Conservation (phyloP, 2,329 filamentous ascomycete species). For the Dryadomyces quercus-mongolicae region DNA sequence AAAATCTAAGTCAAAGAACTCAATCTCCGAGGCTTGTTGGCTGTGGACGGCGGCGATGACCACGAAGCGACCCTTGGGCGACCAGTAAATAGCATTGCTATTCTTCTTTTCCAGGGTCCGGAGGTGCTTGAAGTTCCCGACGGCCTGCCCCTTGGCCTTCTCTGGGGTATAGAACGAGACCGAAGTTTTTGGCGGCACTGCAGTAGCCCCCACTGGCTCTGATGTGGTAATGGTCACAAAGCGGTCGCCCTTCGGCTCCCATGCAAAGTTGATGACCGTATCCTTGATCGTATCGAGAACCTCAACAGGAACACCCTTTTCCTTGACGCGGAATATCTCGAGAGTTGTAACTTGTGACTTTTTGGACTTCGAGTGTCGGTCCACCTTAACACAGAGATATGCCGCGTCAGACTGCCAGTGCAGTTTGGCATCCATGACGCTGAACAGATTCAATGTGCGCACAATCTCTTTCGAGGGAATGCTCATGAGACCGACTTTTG, state of each 20-base stretch:
- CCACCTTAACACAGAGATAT: conserved; percentile 97
- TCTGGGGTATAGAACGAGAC: conserved; percentile 96
- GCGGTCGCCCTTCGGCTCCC: conserved; percentile 95
- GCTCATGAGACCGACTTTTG: conserved; percentile 93
- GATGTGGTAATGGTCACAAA: conserved; percentile 95
- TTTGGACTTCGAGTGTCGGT: conserved; percentile 97
- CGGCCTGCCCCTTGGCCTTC: conserved; percentile 68
- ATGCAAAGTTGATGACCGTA: conserved; percentile 98
- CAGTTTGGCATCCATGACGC: conserved; percentile 91
- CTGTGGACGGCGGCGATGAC: conserved; percentile 88
- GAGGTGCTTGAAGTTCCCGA: conserved; percentile 94
- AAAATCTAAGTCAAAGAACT: conserved; percentile 97
- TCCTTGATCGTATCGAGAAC: conserved; percentile 97
- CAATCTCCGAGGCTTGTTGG: conserved; percentile 85
- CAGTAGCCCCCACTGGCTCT: conserved; percentile 65
- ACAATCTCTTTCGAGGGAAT: conserved; percentile 91
- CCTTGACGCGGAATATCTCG: conserved; percentile 93
- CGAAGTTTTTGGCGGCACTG: conserved; percentile 83
- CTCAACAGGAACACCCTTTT: conserved; percentile 97
- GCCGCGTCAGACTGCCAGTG: conserved; percentile 95
- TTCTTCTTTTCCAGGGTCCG: conserved; percentile 98
- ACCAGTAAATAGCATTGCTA: conserved; percentile 99
- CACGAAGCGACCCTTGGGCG: conserved; percentile 87
- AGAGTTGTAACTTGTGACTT: conserved; percentile 95
- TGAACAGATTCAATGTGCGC: conserved; percentile 92